phyloP scores from a whole-genome alignment of 805 yeast species.

The Starmerella tilneyi region DNA sequence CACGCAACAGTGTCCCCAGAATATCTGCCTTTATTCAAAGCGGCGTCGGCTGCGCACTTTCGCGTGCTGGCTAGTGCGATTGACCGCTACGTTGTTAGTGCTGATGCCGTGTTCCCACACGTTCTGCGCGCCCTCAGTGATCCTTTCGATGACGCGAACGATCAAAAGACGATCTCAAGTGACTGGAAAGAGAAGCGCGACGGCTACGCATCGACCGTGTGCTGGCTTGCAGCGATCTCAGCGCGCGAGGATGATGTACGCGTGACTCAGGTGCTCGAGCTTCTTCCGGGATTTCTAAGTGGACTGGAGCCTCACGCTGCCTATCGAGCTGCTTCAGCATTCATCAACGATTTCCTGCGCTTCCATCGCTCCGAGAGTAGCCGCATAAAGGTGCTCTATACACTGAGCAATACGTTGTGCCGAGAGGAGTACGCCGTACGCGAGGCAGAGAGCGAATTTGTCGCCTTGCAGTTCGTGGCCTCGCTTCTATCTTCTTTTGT shows the following conservation, averaged over 20 bases:
- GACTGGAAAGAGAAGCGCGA: not conserved
- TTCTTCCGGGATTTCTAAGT: conserved; percentile 38
- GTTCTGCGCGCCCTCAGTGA: conserved; percentile 32
- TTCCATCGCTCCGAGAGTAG: conserved; percentile 28
- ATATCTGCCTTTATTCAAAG: conserved; percentile 41
- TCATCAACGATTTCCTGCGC: conserved; percentile 57
- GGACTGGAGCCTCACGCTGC: conserved; percentile 42
- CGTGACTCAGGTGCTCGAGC: conserved; percentile 7
- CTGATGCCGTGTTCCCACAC: conserved; percentile 37
- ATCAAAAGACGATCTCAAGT: not conserved
- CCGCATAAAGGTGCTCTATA: conserved; percentile 55
- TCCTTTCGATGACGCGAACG: not conserved
- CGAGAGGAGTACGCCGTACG: conserved; percentile 34
- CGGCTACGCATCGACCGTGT: not conserved
- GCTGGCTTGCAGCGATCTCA: conserved; percentile 15
- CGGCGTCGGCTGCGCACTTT: conserved; percentile 32
- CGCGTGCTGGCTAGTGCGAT: conserved; percentile 54
- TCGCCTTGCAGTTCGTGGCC: conserved; percentile 23
- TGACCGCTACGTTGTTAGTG: conserved; percentile 38
- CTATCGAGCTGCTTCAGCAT: conserved; percentile 42
- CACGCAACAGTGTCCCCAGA: conserved; percentile 24
- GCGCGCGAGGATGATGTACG: conserved; percentile 11
- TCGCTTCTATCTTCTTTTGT: conserved; percentile 22
- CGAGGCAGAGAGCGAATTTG: conserved; percentile 26
- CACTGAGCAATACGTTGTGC: conserved; percentile 63